Evolutionary conservation across 495 filamentous ascomycete species (phyloP), one percentile per base, ranked within the genome.

Genomic region (Mytilinidion resinicola): DNA sequence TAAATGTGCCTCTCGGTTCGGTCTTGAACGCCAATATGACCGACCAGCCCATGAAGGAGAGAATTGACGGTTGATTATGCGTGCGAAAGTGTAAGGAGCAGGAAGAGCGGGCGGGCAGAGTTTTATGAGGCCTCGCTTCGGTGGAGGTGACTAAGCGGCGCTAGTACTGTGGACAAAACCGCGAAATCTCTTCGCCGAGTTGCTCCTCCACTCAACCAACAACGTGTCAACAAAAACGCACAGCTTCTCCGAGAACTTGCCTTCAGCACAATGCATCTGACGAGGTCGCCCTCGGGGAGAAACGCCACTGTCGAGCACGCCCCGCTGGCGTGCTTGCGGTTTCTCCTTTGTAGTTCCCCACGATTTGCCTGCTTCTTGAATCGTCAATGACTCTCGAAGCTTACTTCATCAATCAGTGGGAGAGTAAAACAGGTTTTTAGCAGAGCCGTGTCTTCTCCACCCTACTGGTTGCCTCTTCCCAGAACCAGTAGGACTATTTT

Each of bases 1-100:
- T 61, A 50, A 51, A 57, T 49, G 66, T 62, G 66, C 49, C 47
- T 47, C 20, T 53, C 35, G 51, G 50, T 30, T 67, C 53, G 37
- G 1, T 70, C 55, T 70, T 20, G 68, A 60, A 70, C 67, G 68
- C 61, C 68, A 70, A 70, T 70, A 70, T 70, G 68, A 70, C 67
- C 59, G 59, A 56, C 60, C 68, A 67, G 51, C 57, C 63, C 57
- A 69, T 60, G 41, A 37, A 38, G 12, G 11, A 44, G 30, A 65
- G 57, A 50, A 60, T 52, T 55, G 56, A 60, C 56, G 62, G 68
- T 70, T 69, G 68, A 70, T 69, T 69, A 70, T 70, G 61, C 68
- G 64, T 70, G 64, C 61, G 14, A 59, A 46, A 70, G 55, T 70
- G 67, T 70, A 67, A 63, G 57, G 55, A 46, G 59, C 51, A 46